phyloP scores from a whole-genome alignment of 257 asterid genomes.

The Solanum verrucosum region DNA sequence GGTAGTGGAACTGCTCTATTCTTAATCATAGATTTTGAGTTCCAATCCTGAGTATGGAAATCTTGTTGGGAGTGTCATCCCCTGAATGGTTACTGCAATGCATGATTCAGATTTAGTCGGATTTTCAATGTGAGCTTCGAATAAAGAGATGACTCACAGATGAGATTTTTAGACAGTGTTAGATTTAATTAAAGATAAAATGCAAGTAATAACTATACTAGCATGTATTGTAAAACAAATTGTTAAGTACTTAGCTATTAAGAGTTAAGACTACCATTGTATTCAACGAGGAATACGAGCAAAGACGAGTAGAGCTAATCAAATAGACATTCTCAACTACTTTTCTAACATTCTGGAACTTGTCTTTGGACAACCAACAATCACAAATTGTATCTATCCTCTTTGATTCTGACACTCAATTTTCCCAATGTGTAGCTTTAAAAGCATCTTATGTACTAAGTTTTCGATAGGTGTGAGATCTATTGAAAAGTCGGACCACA shows the following conservation, averaged over 20 bases:
- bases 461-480: accelerated
- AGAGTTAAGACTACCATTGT: not conserved
- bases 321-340: not conserved
- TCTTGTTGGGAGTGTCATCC: no score
- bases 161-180: not conserved
- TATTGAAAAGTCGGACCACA: accelerated
- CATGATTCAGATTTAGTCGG: no score
- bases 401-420: not conserved
- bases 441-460: not conserved
- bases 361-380: not conserved
- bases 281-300: not conserved
- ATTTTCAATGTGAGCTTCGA: no score
- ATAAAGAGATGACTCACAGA: not conserved
- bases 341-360: not conserved
- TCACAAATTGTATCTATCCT: not conserved
- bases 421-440: not conserved
- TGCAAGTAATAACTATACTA: not conserved
- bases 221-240: not conserved
- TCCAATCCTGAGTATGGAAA: no score
- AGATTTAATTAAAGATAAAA: not conserved
- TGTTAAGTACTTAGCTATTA: not conserved
- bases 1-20: not conserved
- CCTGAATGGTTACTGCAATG: no score
- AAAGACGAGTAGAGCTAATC: not conserved
- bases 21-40: not conserved